A percentile compares a stretch with the other conserved stretches of the same genome.
Evolutionary conservation across 441 rosid genomes (phyloP).

Genomic region (Populus hybrid): DNA sequence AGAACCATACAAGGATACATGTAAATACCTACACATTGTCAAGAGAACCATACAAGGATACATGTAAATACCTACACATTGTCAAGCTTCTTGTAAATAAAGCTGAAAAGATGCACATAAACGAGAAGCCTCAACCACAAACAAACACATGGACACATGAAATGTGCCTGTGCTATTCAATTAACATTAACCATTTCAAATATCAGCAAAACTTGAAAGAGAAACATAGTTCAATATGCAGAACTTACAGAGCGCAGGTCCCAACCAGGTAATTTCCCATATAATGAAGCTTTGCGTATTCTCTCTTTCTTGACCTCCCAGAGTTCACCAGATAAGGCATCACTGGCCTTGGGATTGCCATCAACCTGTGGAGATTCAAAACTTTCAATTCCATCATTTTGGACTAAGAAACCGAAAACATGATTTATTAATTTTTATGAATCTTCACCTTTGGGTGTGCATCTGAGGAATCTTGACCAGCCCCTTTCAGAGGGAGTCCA

Average conservation of each 20-base stretch:
- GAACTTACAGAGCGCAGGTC: slow-evolving; percentile 95
- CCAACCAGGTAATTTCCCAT: slow-evolving; percentile 92
- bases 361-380: slow-evolving; percentile 55
- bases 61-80: background rate
- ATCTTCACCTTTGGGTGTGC: slow-evolving; percentile 65
- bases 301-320: slow-evolving; percentile 88
- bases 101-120: background rate
- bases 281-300: slow-evolving; percentile 72
- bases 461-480: slow-evolving; percentile 97
- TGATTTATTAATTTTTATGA: slow-evolving; percentile 16
- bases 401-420: slow-evolving; percentile 11
- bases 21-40: background rate
- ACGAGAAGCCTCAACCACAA: background rate
- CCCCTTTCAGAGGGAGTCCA: slow-evolving; percentile 97
- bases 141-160: background rate
- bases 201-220: background rate
- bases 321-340: slow-evolving; percentile 92
- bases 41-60: background rate
- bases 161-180: background rate
- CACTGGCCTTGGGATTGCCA: slow-evolving; percentile 71
- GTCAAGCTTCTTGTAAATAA: background rate
- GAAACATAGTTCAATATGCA: slow-evolving; percentile 10
- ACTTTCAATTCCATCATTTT: slow-evolving; percentile 12
- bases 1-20: background rate
- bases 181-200: background rate